phyloP scores from a whole-genome alignment of 2,329 filamentous ascomycete genomes.

The Nothopassalora personata region DNA sequence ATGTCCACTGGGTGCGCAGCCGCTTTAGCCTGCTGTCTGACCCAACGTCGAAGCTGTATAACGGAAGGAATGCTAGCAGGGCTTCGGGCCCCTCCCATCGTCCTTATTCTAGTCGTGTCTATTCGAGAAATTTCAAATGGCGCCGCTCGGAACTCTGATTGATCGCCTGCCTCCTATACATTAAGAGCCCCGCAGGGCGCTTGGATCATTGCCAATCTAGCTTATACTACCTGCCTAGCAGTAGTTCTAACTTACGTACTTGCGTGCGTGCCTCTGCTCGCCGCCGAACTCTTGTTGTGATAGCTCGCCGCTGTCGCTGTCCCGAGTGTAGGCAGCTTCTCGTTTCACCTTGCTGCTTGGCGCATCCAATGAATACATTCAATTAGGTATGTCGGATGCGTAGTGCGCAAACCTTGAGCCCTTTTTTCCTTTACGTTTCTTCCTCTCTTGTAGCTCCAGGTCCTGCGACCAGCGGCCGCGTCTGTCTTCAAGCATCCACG shows the following conservation, averaged over 20 bases:
- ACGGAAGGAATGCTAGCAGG: background rate
- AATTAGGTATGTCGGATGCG: constrained; percentile 6
- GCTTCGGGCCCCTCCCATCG: background rate
- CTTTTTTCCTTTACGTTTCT: background rate
- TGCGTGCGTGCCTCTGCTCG: background rate
- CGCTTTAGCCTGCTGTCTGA: background rate
- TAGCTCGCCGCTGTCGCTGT: background rate
- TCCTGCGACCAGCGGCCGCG: background rate
- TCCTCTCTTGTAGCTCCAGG: background rate
- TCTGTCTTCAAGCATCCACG: background rate
- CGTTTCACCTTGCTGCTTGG: constrained; percentile 8
- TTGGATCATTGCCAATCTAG: constrained; percentile 14
- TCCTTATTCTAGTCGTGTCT: constrained; percentile 1
- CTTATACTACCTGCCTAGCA: constrained; percentile 8
- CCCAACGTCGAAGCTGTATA: background rate
- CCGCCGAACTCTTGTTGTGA: background rate
- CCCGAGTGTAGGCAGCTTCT: constrained; percentile 4
- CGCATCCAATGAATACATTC: constrained; percentile 5
- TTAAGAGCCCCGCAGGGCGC: constrained; percentile 10
- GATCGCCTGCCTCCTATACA: constrained; percentile 10
- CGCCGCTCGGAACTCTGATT: constrained; percentile 8
- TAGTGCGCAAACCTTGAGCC: constrained; percentile 1
- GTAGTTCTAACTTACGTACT: no score
- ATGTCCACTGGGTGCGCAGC: constrained; percentile 3
- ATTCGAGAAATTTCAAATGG: constrained; percentile 10